Evolutionary conservation across 495 filamentous ascomycete genomes (phyloP).

Genomic region (Corynascus novoguineensis): DNA sequence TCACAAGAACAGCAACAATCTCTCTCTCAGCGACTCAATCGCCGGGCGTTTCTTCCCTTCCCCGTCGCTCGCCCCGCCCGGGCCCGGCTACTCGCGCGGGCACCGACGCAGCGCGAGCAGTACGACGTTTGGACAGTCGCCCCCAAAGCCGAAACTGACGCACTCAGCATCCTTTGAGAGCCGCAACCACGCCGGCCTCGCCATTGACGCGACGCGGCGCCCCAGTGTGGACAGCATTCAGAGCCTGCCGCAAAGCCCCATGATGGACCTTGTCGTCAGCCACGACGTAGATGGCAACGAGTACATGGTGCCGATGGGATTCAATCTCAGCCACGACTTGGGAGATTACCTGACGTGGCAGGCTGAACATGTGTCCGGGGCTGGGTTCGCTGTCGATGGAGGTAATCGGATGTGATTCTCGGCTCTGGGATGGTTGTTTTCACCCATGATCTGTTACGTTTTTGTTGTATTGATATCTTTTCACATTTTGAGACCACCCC

Average conservation of each 20-base stretch:
- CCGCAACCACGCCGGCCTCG: slow-evolving; percentile 16
- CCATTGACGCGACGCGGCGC: slow-evolving; percentile 18
- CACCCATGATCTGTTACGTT: too few species aligned
- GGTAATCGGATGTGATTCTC: not conserved
- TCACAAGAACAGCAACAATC: not conserved
- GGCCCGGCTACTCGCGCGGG: not conserved
- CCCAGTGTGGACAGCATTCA: slow-evolving; percentile 30
- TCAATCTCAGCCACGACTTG: slow-evolving; percentile 50
- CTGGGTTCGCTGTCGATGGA: not conserved
- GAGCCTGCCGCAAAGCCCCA: slow-evolving; percentile 47
- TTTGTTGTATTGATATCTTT: too few species aligned
- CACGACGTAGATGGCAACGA: slow-evolving; percentile 37
- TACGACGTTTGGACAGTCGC: slow-evolving; percentile 2
- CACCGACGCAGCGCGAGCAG: slow-evolving; percentile 19
- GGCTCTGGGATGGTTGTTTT: too few species aligned
- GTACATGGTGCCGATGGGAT: slow-evolving; percentile 48
- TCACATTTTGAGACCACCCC: too few species aligned
- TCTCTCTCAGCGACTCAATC: slow-evolving; percentile 8
- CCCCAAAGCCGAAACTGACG: not conserved
- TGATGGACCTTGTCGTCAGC: slow-evolving; percentile 43
- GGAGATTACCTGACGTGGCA: slow-evolving; percentile 50
- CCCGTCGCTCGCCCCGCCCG: not conserved
- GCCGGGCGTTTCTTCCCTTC: slow-evolving; percentile 15
- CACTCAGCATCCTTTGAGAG: not conserved
- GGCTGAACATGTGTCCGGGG: slow-evolving; percentile 31